A percentile compares a stretch with the other conserved stretches of the same genome.
Evolutionary conservation across 257 asterid genomes (phyloP).

Genomic region (Primulina tabacum): DNA sequence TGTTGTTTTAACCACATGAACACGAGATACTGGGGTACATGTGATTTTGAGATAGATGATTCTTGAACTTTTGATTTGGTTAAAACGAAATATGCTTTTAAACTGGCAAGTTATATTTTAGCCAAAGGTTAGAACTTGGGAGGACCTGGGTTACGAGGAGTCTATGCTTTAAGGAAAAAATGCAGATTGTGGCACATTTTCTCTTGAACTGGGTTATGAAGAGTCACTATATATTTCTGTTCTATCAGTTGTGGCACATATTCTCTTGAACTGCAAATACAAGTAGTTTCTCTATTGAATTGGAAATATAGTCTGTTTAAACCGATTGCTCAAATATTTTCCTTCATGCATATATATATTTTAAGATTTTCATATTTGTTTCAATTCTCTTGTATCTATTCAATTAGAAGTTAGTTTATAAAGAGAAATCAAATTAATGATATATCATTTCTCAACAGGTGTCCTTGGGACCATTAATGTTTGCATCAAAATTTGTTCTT

Average conservation of each 20-base stretch:
- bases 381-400: slow-evolving; percentile 15
- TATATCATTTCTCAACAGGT: slow-evolving; percentile 50
- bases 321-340: slow-evolving; percentile 5
- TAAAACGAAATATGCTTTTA: not conserved
- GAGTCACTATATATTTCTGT: too few relatives aligned
- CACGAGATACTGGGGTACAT: too few relatives aligned
- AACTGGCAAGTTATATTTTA: not conserved
- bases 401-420: not conserved
- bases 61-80: not conserved
- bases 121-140: slow-evolving; percentile 4
- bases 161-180: not conserved
- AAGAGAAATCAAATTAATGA: slow-evolving; percentile 13
- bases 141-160: not conserved
- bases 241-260: too few relatives aligned
- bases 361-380: slow-evolving; percentile 6
- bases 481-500: slow-evolving; percentile 88
- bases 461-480: slow-evolving; percentile 83
- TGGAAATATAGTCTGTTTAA: not conserved
- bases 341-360: not conserved
- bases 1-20: too few relatives aligned
- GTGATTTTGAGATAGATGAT: too few relatives aligned
- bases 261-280: slow-evolving; percentile 13
- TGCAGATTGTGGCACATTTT: too few relatives aligned
- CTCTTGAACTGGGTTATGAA: too few relatives aligned
- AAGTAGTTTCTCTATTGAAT: not conserved